Percentiles rank a stretch among this genome's conserved stretches.
Conservation (phyloP, 768 basidiomycete genomes). For the Fistulinella prunicolor region DNA sequence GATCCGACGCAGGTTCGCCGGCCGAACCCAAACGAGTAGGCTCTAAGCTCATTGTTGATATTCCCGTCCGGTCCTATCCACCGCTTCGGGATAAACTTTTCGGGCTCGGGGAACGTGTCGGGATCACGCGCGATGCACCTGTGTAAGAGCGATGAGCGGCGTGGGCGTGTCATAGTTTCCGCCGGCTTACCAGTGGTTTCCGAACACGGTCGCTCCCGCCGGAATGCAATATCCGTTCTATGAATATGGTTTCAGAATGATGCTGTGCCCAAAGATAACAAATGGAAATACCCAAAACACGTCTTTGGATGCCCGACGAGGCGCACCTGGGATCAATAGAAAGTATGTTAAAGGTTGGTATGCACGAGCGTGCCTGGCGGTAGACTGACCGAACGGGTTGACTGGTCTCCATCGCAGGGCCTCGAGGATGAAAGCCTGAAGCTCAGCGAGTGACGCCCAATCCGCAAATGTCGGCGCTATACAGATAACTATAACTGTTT, state of each 20-base stretch:
- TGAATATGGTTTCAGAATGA: not conserved
- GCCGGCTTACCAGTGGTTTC: conserved; percentile 15
- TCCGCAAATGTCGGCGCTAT: not conserved
- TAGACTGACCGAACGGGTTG: conserved; percentile 25
- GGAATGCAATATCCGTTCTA: conserved; percentile 19
- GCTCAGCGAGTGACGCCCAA: conserved; percentile 26
- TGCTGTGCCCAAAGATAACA: no score
- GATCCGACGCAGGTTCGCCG: conserved; percentile 29
- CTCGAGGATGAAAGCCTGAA: conserved; percentile 40
- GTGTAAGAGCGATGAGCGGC: not conserved
- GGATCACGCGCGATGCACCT: conserved; percentile 38
- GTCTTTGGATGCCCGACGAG: conserved; percentile 26
- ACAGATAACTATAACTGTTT: not conserved
- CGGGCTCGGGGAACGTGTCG: conserved; percentile 36
- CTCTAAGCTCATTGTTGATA: conserved; percentile 45
- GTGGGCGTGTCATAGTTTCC: no score
- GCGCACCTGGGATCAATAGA: conserved; percentile 11
- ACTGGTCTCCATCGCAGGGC: conserved; percentile 39
- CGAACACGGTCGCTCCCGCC: conserved; percentile 15
- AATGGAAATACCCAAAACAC: conserved; percentile 21
- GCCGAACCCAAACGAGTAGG: conserved; percentile 53
- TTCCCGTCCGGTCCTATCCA: conserved; percentile 20
- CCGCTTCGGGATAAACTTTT: conserved; percentile 35
- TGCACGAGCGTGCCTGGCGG: not conserved
- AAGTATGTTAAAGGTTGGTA: not conserved